phyloP scores from a whole-genome alignment of 805 yeast species.

The Metschnikowia aberdeeniae region DNA sequence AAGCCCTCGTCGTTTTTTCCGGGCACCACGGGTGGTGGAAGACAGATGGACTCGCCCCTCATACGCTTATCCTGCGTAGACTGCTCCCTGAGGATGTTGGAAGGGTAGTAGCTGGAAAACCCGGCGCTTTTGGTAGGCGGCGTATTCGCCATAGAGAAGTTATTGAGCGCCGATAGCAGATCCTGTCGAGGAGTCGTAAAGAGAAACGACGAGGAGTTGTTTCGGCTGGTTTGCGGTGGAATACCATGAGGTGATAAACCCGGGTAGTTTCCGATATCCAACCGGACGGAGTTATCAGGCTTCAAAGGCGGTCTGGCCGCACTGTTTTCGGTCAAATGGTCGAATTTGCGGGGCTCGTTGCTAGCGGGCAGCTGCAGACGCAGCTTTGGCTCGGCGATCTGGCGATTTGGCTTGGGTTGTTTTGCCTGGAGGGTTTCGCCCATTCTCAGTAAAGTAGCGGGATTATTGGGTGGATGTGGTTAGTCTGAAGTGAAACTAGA shows the following conservation, averaged over 20 bases:
- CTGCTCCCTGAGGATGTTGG: slow-evolving; percentile 8
- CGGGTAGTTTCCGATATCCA: slow-evolving; percentile 9
- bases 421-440: slow-evolving; percentile 15
- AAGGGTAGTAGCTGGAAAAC: slow-evolving; percentile 19
- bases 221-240: slow-evolving; percentile 10
- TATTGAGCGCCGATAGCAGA: slow-evolving; percentile 25
- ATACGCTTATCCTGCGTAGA: slow-evolving; percentile 18
- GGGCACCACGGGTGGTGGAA: slow-evolving; percentile 33
- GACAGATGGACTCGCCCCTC: slow-evolving; percentile 35
- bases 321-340: slow-evolving; percentile 8
- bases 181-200: slow-evolving; percentile 29
- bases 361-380: slow-evolving; percentile 13
- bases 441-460: too few species aligned
- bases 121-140: slow-evolving; percentile 1
- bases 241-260: slow-evolving; percentile 7
- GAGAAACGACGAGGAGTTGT: slow-evolving; percentile 18
- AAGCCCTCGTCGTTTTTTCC: slow-evolving; percentile 6
- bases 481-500: not conserved
- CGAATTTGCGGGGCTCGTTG: slow-evolving; percentile 16
- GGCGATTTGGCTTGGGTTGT: slow-evolving; percentile 1
- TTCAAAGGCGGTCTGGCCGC: slow-evolving; percentile 2
- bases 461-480: not conserved
- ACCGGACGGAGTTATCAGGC: slow-evolving; percentile 10
- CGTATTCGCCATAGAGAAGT: slow-evolving; percentile 14
- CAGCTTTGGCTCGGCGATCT: slow-evolving; percentile 6